Base-by-base conservation (phyloP, 768 basidiomycete species). In the Termitomyces sp. region DNA sequence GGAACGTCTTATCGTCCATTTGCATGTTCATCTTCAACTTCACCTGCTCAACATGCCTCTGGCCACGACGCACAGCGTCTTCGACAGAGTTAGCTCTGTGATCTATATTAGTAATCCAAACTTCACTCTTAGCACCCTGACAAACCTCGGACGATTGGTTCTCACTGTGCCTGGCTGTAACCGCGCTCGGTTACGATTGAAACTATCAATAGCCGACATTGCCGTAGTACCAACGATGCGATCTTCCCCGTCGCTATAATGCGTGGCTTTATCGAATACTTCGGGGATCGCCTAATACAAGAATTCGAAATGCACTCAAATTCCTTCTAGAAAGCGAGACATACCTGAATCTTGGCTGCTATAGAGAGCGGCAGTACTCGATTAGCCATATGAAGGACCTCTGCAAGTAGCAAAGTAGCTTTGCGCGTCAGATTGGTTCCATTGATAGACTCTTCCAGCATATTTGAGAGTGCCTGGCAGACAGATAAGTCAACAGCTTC, bases 1-100 rank as follows among this genome's bases (percentile, higher is more conserved):
- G 92, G 71, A 98, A 99, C 4, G 88, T 82, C 68, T 80, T 87
- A 69, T 98, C 97, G 67, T 99, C 97, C 84, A 98, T 91, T 71
- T 93, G 90, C 81, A 97, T 85, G 58, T 87, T 89, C 66, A 89
- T 80, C 67, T 94, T 92, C 53, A 97, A 77, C 70, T 91, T 94
- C 26, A 83, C 86, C 64, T 94, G 90, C 63, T 97, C 93, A 2
- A 95, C 87, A 63, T 94, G 92, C 58, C 91, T 79, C 70, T 97
- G 95, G 12, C 91, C 91, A 46, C 94, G 81, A 31, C 90, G 83
- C 33, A 95, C 80, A 2, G 90, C 81, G 64, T 98, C 96, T 65
- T 95, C 92, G 1, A 89, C 77, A 31, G 85, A 91, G 64, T 88
- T 91, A 5, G 88, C 89, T 67, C 88, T 87, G 57, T 10, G 14